phyloP scores from a whole-genome alignment of 257 asterid species.

The Solanum peruvianum region DNA sequence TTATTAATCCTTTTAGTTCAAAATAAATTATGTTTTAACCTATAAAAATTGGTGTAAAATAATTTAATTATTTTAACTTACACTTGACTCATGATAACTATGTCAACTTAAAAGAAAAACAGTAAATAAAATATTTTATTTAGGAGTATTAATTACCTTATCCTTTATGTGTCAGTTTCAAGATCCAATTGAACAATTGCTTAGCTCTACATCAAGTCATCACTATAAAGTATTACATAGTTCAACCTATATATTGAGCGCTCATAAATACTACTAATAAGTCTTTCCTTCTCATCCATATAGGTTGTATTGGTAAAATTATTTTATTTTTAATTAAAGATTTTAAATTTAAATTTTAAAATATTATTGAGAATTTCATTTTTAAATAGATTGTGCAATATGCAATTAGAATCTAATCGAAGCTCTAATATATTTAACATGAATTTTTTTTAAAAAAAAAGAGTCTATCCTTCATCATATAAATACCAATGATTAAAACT shows the following conservation, averaged over 20 bases:
- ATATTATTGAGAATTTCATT: too few relatives aligned
- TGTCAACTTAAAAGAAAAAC: neutral
- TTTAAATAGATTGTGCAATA: rapidly evolving
- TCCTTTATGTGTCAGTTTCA: neutral
- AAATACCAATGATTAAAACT: neutral
- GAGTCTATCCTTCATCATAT: neutral
- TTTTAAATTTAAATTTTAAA: rapidly evolving
- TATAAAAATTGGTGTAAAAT: neutral
- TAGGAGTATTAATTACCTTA: neutral
- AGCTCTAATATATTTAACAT: neutral
- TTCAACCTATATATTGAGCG: neutral
- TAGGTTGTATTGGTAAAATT: too few relatives aligned
- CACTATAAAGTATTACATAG: neutral
- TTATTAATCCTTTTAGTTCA: neutral
- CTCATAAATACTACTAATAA: neutral
- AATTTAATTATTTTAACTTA: neutral
- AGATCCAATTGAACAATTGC: neutral
- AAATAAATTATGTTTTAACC: neutral
- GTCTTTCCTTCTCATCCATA: too few relatives aligned
- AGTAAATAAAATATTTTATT: neutral
- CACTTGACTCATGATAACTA: neutral
- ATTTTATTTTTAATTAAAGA: too few relatives aligned
- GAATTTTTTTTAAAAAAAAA: too few relatives aligned
- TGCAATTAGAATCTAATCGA: rapidly evolving
- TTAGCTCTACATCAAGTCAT: neutral